Evolutionary conservation across 768 basidiomycete genomes (phyloP), one percentile per base, ranked within the genome.

Genomic region (Brasilioporus rufonigricans): DNA sequence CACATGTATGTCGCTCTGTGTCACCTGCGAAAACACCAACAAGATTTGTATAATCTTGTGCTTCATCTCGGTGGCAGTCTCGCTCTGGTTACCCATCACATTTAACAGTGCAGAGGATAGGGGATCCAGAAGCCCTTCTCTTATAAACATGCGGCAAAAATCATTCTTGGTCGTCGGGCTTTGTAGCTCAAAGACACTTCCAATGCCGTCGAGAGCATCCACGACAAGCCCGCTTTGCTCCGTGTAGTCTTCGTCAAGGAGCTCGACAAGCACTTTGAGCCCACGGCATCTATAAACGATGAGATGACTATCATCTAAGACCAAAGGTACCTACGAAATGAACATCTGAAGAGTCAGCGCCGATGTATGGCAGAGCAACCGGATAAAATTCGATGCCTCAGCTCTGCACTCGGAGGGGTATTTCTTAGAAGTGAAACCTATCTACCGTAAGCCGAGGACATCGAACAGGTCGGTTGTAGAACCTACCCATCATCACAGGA

Each of bases 281-380:
- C 97, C 97, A 21, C 96, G 94, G 67, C 96, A 99, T 18, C 92
- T 96, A 57, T 18, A 36, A 44, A 14, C 18, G 12, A 14, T 57
- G 44, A 55, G 48, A 49, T 21, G 13, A 52, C 52, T 14, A 56
- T 14, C 10, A 3, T 26, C 11, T 39, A 44, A 13, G 13, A 16
- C 36, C 6, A 26, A 49, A 32, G n/a, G n/a, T 23, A 83, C 92
- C 55, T 67, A 94, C 93, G 93, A 91, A 58, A 98, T 97, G 74
- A 98, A 98, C 96, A 98, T 98, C 66, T 98, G 96, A 36, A 98
- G 74, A 2, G 96, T 99, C 58, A 97, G 73, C 12, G 93, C 87
- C 2, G 96, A 98, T 0, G 93, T 90, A 66, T 93, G 86, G 68
- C 96, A 97, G 24, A 98, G 81, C 14, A 95, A 73, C 26, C 91